Percentiles rank a stretch among this genome's conserved stretches.
Conservation (phyloP, 345 rosid species). For the Salix koriyanagi region DNA sequence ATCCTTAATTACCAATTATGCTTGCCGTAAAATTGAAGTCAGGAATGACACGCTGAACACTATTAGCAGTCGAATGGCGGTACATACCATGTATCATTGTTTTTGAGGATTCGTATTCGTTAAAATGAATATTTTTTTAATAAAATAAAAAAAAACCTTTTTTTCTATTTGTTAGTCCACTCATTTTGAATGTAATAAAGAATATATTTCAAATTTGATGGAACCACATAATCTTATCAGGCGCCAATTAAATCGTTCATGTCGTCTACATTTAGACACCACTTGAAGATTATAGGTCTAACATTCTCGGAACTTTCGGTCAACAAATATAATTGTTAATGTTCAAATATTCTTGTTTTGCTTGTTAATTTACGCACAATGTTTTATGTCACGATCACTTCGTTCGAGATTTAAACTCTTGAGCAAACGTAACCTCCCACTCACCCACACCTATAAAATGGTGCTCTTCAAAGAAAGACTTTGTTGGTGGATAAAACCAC, state of each 20-base stretch:
- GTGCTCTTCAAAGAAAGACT: no score
- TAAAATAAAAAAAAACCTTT: no score
- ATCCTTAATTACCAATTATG: not conserved
- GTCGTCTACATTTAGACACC: not conserved
- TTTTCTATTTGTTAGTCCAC: not conserved
- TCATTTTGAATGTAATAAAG: not conserved
- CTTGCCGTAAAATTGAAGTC: not conserved
- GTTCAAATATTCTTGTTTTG: not conserved
- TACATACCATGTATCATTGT: not conserved
- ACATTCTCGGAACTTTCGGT: not conserved
- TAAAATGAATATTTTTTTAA: not conserved
- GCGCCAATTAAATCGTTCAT: not conserved
- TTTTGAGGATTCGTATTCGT: not conserved
- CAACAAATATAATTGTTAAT: not conserved
- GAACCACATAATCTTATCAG: not conserved
- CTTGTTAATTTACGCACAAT: not conserved
- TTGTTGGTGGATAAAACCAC: no score
- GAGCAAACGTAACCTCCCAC: not conserved
- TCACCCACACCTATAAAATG: no score
- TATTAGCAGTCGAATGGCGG: not conserved
- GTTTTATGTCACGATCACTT: not conserved
- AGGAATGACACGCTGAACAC: not conserved
- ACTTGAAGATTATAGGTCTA: no score
- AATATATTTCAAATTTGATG: not conserved
- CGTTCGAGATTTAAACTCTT: not conserved